Evolutionary conservation across 352 stramenopile species (phyloP).

Genomic region (Globisporangium parvum): DNA sequence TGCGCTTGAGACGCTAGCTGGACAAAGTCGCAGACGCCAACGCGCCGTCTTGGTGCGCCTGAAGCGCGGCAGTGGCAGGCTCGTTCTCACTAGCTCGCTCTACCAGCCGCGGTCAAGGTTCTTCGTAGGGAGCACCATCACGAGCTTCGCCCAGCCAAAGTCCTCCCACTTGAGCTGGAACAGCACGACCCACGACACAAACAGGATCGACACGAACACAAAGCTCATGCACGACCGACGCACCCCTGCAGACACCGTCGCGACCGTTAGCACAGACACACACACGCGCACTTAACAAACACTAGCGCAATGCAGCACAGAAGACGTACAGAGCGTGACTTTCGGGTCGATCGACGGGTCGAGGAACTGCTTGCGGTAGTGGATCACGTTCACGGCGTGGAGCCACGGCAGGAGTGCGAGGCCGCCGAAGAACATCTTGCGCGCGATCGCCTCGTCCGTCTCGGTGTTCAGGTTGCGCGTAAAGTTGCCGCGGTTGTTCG

Average conservation of each 20-base stretch:
- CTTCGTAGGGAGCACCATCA: conserved; percentile 67
- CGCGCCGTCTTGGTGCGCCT: no score
- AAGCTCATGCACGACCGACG: conserved; percentile 71
- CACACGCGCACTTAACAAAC: background rate
- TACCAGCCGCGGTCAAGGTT: conserved; percentile 69
- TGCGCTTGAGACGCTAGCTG: background rate
- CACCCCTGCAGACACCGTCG: conserved; percentile 45
- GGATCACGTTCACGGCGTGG: conserved; percentile 76
- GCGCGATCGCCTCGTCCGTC: conserved; percentile 56
- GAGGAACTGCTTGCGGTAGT: conserved; percentile 77
- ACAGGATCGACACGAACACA: conserved; percentile 61
- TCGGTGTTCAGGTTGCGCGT: conserved; percentile 84
- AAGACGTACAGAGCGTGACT: conserved; percentile 68
- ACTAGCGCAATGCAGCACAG: background rate
- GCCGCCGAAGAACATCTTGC: conserved; percentile 83
- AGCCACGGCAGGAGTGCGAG: conserved; percentile 73
- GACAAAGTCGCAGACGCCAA: background rate
- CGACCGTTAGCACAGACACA: background rate
- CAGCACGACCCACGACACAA: conserved; percentile 67
- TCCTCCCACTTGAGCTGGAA: conserved; percentile 87
- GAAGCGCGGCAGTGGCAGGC: no score
- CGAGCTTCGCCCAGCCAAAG: conserved; percentile 70
- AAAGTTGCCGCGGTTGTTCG: conserved; percentile 85
- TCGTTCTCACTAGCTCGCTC: background rate
- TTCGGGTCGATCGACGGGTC: conserved; percentile 56